Evolutionary conservation across 805 yeast genomes (phyloP).

Genomic region (Yamadazyma ubonensis): DNA sequence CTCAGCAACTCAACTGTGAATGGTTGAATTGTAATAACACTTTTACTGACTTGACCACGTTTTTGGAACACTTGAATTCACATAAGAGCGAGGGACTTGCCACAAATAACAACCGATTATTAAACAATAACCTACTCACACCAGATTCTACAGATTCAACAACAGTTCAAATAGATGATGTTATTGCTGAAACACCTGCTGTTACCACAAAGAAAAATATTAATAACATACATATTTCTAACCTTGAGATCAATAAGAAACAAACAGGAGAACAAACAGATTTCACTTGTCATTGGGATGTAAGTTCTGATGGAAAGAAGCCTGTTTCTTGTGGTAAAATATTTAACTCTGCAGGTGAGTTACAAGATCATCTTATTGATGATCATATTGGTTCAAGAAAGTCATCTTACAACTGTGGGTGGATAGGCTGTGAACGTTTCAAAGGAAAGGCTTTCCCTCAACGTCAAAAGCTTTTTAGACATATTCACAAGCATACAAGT

Average conservation of each 20-base stretch:
- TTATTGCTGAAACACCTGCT: background rate
- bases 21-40: constrained; percentile 72
- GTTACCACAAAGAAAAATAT: constrained; percentile 4
- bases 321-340: constrained; percentile 47
- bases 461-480: constrained; percentile 82
- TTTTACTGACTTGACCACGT: constrained; percentile 49
- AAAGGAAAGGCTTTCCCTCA: constrained; percentile 64
- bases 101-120: background rate
- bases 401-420: constrained; percentile 64
- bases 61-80: constrained; percentile 53
- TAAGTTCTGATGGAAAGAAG: constrained; percentile 29
- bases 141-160: constrained; percentile 6
- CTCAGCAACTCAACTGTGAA: constrained; percentile 52
- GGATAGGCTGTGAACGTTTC: constrained; percentile 75
- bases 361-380: constrained; percentile 68
- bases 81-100: constrained; percentile 22
- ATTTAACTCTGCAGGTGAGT: constrained; percentile 55
- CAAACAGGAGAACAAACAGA: constrained; percentile 19
- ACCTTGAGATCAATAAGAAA: constrained; percentile 17
- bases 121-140: constrained; percentile 5
- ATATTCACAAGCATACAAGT: constrained; percentile 84
- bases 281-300: constrained; percentile 49
- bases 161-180: background rate
- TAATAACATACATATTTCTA: constrained; percentile 28
- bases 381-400: constrained; percentile 76